Evolutionary conservation across 1,284 basidiomycete genomes (phyloP).

Genomic region (Naganishia albida): DNA sequence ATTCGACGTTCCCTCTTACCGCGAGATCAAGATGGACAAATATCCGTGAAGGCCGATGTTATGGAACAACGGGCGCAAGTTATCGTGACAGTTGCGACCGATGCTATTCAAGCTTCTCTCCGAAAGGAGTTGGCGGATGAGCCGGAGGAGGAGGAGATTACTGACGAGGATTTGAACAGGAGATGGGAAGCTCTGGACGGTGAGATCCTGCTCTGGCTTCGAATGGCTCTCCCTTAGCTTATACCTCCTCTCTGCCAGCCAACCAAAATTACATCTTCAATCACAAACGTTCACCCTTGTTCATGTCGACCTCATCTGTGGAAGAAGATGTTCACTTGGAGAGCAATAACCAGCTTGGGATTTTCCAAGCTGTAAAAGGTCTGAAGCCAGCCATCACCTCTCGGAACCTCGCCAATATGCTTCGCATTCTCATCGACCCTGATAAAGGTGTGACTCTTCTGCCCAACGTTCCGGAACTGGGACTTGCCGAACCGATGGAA

Average conservation of each 20-base stretch:
- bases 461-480: constrained; percentile 3
- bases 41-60: constrained; percentile 2
- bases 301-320: constrained; percentile 14
- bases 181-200: constrained; percentile 15
- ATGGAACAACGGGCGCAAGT: constrained; percentile 19
- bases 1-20: constrained; percentile 16
- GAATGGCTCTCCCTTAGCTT: not conserved
- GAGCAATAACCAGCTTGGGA: not conserved
- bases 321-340: constrained; percentile 15
- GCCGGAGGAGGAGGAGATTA: not conserved
- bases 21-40: constrained; percentile 5
- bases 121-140: constrained; percentile 11
- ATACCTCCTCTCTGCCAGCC: not conserved
- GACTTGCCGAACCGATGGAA: not conserved
- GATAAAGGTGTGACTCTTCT: constrained; percentile 5
- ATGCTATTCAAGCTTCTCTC: constrained; percentile 10
- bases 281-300: constrained; percentile 9
- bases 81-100: constrained; percentile 14
- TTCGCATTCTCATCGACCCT: constrained; percentile 13
- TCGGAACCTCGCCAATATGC: constrained; percentile 20
- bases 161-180: not conserved
- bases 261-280: constrained; percentile 24
- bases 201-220: not conserved
- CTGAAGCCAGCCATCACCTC: constrained; percentile 1
- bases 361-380: constrained; percentile 12